Evolutionary conservation across 805 yeast genomes (phyloP), one percentile per base, ranked within the genome.

Genomic region (Yarrowia alimentaria): DNA sequence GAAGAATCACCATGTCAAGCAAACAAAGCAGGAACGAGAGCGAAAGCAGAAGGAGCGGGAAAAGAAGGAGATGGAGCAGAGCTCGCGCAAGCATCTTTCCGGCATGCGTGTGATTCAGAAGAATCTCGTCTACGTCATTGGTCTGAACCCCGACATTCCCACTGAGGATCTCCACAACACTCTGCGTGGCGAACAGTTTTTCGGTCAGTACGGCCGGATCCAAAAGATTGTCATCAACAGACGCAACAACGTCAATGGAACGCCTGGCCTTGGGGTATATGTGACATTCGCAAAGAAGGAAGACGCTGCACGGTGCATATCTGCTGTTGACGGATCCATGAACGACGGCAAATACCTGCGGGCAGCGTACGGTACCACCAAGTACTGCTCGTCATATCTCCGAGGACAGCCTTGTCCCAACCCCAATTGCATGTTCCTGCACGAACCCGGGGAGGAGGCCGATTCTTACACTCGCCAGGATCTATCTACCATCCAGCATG

Each of bases 361-460:
- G 55, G 99, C 99, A 12, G 97, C 98, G 0, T 95, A 90, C 66
- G 99, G 99, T 64, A 93, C 99, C 4, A 93, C 99, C 10, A 93
- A 93, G 68, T 93, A 93, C 71, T 93, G 99, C 67, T 87, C 96
- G n/a, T 84, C 95, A 3, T 93, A 93, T 64, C 71, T 93, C 57
- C 77, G 97, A 59, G 97, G 96, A 28, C 94, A 87, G 65, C 83
- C 93, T 8, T 93, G 99, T 70, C 99, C 96, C 54, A 93, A 93
- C 68, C 98, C 98, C 56, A 88, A 89, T 63, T 93, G 99, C 75
- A 93, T 93, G 99, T 93, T 93, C 62, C 75, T 93, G 61, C 99
- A 93, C 66, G 99, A 93, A 68, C 99, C 99, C 6, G 99, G 99
- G 54, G 99, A 93, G 72, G 99, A 93, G 67, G 98, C 98, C 1